Evolutionary conservation across 2,329 filamentous ascomycete genomes (phyloP).

Genomic region (Curvularia eragrostidis): DNA sequence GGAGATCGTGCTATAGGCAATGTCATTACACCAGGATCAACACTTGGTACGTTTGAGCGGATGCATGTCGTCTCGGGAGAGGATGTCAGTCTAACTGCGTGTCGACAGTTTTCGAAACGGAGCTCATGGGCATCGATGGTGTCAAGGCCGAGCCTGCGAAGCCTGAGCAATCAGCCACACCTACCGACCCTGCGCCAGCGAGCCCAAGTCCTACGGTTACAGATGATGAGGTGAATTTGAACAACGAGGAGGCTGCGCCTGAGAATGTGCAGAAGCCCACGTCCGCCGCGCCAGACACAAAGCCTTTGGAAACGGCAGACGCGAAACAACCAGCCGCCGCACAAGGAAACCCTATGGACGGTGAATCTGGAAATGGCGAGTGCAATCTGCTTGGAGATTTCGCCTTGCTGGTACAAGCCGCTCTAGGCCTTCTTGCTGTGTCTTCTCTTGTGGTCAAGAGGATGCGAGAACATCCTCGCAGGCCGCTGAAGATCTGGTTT

Average conservation of each 20-base stretch:
- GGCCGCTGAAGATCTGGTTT: slow-evolving; percentile 95
- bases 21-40: slow-evolving; percentile 77
- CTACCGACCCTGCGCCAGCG: slow-evolving; percentile 7
- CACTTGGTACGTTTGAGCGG: slow-evolving; percentile 65
- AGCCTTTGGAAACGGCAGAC: slow-evolving; percentile 19
- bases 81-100: slow-evolving; percentile 20
- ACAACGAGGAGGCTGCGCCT: slow-evolving; percentile 20
- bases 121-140: slow-evolving; percentile 80
- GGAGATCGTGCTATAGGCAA: slow-evolving; percentile 74
- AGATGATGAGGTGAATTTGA: slow-evolving; percentile 13
- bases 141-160: slow-evolving; percentile 33
- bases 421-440: slow-evolving; percentile 82
- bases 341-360: slow-evolving; percentile 43
- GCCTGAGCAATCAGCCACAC: slow-evolving; percentile 3
- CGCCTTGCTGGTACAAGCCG: slow-evolving; percentile 86
- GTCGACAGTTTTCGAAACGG: slow-evolving; percentile 81
- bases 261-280: slow-evolving; percentile 15
- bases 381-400: slow-evolving; percentile 90
- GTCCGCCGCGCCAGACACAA: slow-evolving; percentile 20
- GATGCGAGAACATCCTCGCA: slow-evolving; percentile 88
- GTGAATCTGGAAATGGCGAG: slow-evolving; percentile 68
- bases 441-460: slow-evolving; percentile 91
- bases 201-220: slow-evolving; percentile 14
- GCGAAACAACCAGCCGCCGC: slow-evolving; percentile 24
- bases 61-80: neutral